These are phyloP conservation scores for Acorus gramineus DNA, from an alignment of 106 monocot genomes.

Conservation along the genomic window DNA sequence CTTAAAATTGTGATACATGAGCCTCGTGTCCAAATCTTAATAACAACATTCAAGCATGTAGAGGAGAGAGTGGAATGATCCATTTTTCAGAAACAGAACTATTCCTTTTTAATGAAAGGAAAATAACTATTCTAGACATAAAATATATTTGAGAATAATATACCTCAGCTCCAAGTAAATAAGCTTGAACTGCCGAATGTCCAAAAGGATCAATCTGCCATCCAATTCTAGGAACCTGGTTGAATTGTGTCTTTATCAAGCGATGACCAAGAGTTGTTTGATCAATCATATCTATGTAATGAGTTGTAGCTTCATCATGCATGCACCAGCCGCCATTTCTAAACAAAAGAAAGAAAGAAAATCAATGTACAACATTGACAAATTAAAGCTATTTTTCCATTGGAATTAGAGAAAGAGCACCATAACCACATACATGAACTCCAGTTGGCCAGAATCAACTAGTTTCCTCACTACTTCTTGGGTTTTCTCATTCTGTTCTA, in stretches of 20 bases:
- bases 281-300: constrained; percentile 66
- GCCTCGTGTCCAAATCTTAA: no score
- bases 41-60: no score
- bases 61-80: no score
- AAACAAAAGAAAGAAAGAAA: background rate
- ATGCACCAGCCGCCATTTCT: constrained; percentile 59
- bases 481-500: constrained; percentile 28
- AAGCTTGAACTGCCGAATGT: constrained; percentile 52
- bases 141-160: background rate
- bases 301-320: constrained; percentile 57
- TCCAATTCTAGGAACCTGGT: constrained; percentile 42
- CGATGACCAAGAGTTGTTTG: constrained; percentile 60
- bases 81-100: no score
- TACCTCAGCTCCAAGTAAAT: constrained; percentile 55
- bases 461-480: constrained; percentile 27
- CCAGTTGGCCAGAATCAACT: constrained; percentile 52
- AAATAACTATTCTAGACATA: no score
- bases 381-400: background rate
- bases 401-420: background rate
- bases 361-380: background rate
- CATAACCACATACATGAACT: constrained; percentile 43
- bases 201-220: constrained; percentile 72
- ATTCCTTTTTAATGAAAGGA: no score
- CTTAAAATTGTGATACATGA: no score
- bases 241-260: constrained; percentile 47